Evolutionary conservation across 345 rosid genomes (phyloP).

Genomic region (Syzygium oleosum): DNA sequence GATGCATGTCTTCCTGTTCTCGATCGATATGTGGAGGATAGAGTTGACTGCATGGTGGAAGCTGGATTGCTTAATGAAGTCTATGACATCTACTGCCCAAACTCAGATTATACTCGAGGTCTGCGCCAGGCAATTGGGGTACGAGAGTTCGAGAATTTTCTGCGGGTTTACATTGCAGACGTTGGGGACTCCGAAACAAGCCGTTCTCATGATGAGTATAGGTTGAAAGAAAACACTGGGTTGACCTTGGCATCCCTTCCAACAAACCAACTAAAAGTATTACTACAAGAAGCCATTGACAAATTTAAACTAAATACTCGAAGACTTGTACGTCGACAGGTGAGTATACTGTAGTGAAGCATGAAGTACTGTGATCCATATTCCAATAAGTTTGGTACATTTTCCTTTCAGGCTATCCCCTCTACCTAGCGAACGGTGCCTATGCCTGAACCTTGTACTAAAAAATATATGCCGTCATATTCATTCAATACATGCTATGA

Average conservation of each 20-base stretch:
- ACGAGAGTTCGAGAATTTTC: slow-evolving; percentile 65
- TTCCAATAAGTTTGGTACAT: background rate
- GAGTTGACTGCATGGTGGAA: slow-evolving; percentile 83
- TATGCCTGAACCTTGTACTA: background rate
- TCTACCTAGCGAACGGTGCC: background rate
- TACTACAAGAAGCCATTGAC: slow-evolving; percentile 62
- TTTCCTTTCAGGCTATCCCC: background rate
- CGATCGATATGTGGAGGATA: slow-evolving; percentile 59
- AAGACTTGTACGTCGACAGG: slow-evolving; percentile 89
- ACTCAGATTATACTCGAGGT: slow-evolving; percentile 76
- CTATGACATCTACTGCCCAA: slow-evolving; percentile 49
- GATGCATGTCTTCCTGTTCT: slow-evolving; percentile 59
- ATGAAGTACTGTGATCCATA: background rate
- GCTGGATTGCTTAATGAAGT: slow-evolving; percentile 80
- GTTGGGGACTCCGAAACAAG: slow-evolving; percentile 1
- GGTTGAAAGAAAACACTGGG: slow-evolving; percentile 29
- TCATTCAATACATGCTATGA: background rate
- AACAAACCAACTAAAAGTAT: slow-evolving; percentile 28
- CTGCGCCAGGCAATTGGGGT: slow-evolving; percentile 88
- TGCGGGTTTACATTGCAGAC: slow-evolving; percentile 21
- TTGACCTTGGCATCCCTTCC: slow-evolving; percentile 22
- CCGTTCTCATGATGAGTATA: slow-evolving; percentile 8
- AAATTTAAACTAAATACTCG: slow-evolving; percentile 69
- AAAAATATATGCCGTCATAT: background rate
- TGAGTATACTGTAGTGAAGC: slow-evolving; percentile 23